Evolutionary conservation across 345 rosid species (phyloP).

Genomic region (Isatis tinctoria): DNA sequence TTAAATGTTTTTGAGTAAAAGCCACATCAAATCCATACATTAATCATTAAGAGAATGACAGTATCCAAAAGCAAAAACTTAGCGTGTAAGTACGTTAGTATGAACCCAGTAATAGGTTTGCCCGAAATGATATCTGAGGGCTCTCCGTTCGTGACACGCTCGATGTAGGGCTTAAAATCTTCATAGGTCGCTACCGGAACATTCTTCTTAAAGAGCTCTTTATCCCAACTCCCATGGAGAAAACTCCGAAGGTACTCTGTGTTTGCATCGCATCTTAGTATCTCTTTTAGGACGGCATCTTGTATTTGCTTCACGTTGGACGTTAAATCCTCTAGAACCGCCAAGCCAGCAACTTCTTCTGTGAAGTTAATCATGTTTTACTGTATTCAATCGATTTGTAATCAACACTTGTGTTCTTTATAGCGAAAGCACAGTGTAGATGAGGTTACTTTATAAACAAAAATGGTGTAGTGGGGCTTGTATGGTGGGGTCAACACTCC

Average conservation of each 20-base stretch:
- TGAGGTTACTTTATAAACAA: no score
- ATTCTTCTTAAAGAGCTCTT: conserved; percentile 41
- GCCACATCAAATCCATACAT: neutral
- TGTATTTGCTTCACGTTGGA: conserved; percentile 27
- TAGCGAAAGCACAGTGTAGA: no score
- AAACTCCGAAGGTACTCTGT: conserved; percentile 4
- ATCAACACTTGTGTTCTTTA: neutral
- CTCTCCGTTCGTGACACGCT: neutral
- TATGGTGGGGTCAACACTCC: no score
- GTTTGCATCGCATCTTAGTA: conserved; percentile 36
- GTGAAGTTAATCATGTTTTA: neutral
- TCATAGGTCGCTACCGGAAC: conserved; percentile 60
- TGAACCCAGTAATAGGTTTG: conserved; percentile 49
- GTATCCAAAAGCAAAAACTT: neutral
- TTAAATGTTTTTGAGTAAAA: no score
- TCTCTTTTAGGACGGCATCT: conserved; percentile 37
- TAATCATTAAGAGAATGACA: neutral
- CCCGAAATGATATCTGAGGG: conserved; percentile 36
- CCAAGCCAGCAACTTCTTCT: neutral
- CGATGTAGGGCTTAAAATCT: conserved; percentile 45
- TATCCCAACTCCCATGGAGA: conserved; percentile 14
- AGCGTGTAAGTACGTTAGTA: conserved; percentile 17
- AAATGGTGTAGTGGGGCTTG: neutral
- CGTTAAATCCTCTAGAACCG: neutral
- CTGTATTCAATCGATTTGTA: neutral